phyloP scores from a whole-genome alignment of 2,329 filamentous ascomycete genomes.

The Chaetomium sp. region DNA sequence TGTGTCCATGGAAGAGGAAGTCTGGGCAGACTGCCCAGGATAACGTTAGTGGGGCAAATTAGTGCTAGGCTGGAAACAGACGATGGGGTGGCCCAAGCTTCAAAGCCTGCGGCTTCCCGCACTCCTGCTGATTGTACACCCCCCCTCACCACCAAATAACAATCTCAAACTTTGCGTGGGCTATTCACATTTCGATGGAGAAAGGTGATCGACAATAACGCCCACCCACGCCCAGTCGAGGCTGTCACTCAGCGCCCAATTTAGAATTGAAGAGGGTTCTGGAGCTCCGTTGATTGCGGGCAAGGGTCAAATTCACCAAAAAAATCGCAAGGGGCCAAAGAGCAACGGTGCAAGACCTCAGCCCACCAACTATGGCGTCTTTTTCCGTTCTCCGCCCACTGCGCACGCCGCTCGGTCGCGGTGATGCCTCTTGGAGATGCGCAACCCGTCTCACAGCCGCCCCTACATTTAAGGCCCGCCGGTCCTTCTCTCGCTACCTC shows the following conservation, averaged over 20 bases:
- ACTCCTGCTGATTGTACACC: not conserved
- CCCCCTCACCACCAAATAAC: slow-evolving; percentile 7
- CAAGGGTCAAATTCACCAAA: not conserved
- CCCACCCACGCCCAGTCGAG: slow-evolving; percentile 1
- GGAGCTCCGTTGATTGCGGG: not conserved
- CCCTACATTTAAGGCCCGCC: slow-evolving; percentile 29
- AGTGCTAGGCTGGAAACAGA: not conserved
- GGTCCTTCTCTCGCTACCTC: slow-evolving; percentile 71
- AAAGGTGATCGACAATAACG: slow-evolving; percentile 6
- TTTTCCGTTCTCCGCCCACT: slow-evolving; percentile 37
- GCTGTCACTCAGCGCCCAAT: not conserved
- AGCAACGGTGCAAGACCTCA: not conserved
- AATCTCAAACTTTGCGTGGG: not conserved
- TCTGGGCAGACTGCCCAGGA: no score
- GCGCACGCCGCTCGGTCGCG: slow-evolving; percentile 35
- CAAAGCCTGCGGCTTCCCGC: not conserved
- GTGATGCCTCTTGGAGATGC: slow-evolving; percentile 21
- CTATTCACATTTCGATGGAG: slow-evolving; percentile 4
- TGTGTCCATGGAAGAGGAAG: no score
- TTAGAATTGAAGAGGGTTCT: not conserved
- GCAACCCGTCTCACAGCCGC: slow-evolving; percentile 2
- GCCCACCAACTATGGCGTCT: slow-evolving; percentile 35
- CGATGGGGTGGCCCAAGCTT: slow-evolving; percentile 13
- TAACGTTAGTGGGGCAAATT: no score
- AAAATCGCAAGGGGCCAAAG: not conserved